A percentile compares a stretch with the other conserved stretches of the same genome.
Conservation (phyloP, 208 protist species). For the Trypanosomatidae sp. region DNA sequence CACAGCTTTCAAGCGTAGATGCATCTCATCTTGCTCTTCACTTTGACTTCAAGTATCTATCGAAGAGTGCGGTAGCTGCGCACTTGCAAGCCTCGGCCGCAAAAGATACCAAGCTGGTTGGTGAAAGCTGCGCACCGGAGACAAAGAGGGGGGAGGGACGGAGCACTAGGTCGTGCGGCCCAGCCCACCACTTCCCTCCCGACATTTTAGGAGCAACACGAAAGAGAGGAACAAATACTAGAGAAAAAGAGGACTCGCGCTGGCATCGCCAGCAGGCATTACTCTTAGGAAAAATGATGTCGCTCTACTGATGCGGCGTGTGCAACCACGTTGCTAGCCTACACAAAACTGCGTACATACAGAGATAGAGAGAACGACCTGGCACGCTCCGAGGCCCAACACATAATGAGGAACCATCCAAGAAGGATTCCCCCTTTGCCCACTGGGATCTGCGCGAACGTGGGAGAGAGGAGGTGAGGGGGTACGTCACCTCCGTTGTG, state of each 20-base stretch:
- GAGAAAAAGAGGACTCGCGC: conserved; percentile 3
- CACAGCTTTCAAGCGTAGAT: not conserved
- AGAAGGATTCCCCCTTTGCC: not conserved
- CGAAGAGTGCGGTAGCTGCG: not conserved
- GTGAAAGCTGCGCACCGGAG: not conserved
- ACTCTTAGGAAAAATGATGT: conserved; percentile 9
- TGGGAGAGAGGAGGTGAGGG: not conserved
- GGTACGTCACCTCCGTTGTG: not conserved
- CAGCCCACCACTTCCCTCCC: not conserved
- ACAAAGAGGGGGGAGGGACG: not conserved
- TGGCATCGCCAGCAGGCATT: conserved; percentile 29
- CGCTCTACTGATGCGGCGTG: conserved; percentile 35
- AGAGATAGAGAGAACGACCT: not conserved
- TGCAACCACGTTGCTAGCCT: not conserved
- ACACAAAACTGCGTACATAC: not conserved
- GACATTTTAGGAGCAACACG: not conserved
- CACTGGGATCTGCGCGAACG: not conserved
- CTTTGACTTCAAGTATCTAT: conserved; percentile 8
- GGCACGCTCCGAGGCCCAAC: not conserved
- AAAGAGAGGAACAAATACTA: not conserved
- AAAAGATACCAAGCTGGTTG: conserved; percentile 4
- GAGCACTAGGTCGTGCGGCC: not conserved
- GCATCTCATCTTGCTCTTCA: not conserved
- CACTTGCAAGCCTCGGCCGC: not conserved
- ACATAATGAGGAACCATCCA: not conserved